Percentiles rank a stretch among this genome's conserved stretches.
phyloP scores from a whole-genome alignment of 202 grass and related monocot genomes.

The Elaeis oleifera region DNA sequence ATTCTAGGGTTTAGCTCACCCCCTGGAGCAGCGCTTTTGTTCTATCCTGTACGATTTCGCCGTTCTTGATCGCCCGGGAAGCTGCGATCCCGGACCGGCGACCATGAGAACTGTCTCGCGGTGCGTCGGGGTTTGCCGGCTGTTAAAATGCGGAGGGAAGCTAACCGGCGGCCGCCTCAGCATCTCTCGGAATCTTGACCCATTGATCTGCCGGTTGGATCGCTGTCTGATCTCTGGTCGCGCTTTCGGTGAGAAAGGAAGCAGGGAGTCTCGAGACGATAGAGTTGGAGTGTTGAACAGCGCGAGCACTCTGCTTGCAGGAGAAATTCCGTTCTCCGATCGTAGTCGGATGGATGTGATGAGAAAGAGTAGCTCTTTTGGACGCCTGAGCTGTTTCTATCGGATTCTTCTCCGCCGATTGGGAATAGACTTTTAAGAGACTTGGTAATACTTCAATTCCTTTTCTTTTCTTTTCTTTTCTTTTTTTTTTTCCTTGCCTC shows the following conservation, averaged over 20 bases:
- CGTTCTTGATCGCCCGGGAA: no score
- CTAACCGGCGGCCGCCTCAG: neutral
- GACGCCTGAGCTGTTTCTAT: conserved; percentile 27
- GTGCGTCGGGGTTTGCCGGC: conserved; percentile 18
- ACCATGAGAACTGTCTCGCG: conserved; percentile 19
- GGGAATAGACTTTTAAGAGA: conserved; percentile 39
- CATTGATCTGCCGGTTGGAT: conserved; percentile 17
- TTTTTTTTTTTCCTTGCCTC: neutral
- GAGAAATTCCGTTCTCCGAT: neutral
- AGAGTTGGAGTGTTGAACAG: neutral
- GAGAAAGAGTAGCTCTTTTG: conserved; percentile 22
- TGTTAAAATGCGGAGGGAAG: conserved; percentile 8
- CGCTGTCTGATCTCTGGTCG: conserved; percentile 16
- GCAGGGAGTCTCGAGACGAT: conserved; percentile 9
- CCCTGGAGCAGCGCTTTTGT: no score
- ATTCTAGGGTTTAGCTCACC: no score
- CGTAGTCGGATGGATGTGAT: conserved; percentile 11
- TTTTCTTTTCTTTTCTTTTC: no score
- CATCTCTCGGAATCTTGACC: conserved; percentile 1
- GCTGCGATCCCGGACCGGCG: neutral
- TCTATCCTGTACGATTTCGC: no score
- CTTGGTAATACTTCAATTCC: conserved; percentile 35
- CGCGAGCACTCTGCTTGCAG: conserved; percentile 21
- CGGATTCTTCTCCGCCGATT: conserved; percentile 33
- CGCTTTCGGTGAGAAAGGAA: conserved; percentile 17